Conservation (phyloP, 2,329 filamentous ascomycete genomes). For the Fusarium brevicatenulatum region DNA sequence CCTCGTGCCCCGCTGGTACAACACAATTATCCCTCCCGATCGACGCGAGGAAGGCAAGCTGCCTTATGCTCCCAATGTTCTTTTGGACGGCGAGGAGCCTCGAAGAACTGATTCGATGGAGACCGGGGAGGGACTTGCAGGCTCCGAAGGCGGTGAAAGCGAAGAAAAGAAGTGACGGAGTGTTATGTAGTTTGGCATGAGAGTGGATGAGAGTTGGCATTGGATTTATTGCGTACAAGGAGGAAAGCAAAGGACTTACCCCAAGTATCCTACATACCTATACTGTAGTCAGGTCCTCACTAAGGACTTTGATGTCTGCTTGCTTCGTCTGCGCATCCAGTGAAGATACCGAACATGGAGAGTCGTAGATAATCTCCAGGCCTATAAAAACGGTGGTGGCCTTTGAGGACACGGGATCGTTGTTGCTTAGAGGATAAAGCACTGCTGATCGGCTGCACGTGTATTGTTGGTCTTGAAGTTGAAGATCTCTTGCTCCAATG, state of each 20-base stretch:
- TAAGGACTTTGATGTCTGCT: neutral
- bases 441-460: neutral
- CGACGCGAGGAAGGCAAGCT: conserved; percentile 58
- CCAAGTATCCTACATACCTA: neutral
- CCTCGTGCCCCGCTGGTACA: conserved; percentile 63
- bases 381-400: neutral
- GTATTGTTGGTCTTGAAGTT: neutral
- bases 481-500: neutral
- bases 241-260: neutral
- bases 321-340: neutral
- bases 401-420: neutral
- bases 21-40: conserved; percentile 60
- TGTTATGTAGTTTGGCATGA: neutral
- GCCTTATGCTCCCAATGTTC: conserved; percentile 39
- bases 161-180: conserved; percentile 23
- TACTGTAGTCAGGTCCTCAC: neutral
- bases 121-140: conserved; percentile 6
- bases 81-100: conserved; percentile 28
- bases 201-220: neutral
- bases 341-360: neutral
- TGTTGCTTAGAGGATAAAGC: neutral
- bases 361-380: neutral
- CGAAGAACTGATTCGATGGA: conserved; percentile 32
- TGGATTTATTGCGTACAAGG: neutral
- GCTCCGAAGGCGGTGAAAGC: conserved; percentile 10